These are phyloP conservation scores for Dactylella cylindrospora DNA, from an alignment of 2,329 filamentous ascomycete species.

Conservation along the genomic window DNA sequence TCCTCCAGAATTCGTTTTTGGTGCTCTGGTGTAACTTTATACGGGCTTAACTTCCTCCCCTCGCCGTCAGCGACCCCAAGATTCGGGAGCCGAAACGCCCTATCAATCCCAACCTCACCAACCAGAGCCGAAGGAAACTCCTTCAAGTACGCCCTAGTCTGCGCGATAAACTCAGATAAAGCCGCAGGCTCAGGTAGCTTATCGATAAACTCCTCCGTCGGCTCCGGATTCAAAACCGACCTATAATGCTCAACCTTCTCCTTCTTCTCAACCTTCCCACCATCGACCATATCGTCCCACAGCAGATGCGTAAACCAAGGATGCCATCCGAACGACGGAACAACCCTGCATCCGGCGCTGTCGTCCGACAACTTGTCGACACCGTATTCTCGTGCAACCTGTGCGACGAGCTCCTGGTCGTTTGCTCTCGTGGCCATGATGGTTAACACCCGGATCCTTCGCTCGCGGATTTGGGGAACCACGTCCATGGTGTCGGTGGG, in stretches of 20 bases:
- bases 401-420: conserved; percentile 71
- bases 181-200: conserved; percentile 63
- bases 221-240: conserved; percentile 63
- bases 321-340: conserved; percentile 84
- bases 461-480: conserved; percentile 49
- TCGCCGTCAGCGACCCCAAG: conserved; percentile 55
- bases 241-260: conserved; percentile 64
- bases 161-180: conserved; percentile 61
- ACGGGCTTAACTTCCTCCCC: conserved; percentile 66
- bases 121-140: conserved; percentile 66
- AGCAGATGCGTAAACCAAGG: conserved; percentile 82
- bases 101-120: conserved; percentile 77
- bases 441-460: conserved; percentile 57
- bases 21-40: conserved; percentile 68
- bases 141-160: conserved; percentile 61
- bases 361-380: conserved; percentile 51
- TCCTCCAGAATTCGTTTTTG: conserved; percentile 67
- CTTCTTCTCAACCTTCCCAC: conserved; percentile 35
- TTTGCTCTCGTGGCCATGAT: conserved; percentile 76
- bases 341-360: conserved; percentile 51
- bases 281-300: conserved; percentile 61
- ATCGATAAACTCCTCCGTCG: conserved; percentile 54
- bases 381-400: conserved; percentile 61
- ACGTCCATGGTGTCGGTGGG: conserved; percentile 70
- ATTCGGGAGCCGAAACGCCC: conserved; percentile 70